Evolutionary conservation across 2,329 filamentous ascomycete genomes (phyloP), one percentile per base, ranked within the genome.

Genomic region (Fusarium keratoplasticum): DNA sequence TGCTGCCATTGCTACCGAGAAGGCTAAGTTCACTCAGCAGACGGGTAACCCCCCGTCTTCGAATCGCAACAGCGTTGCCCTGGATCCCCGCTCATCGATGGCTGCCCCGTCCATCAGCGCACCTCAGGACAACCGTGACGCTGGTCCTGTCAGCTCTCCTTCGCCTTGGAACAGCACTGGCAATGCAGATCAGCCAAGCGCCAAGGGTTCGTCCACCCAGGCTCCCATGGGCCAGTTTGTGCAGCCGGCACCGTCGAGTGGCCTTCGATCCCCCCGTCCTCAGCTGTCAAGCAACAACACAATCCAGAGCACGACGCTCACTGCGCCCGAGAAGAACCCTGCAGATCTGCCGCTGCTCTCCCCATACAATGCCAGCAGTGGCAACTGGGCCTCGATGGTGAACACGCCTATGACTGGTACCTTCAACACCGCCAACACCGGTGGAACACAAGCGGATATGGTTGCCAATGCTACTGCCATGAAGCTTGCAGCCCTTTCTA

Each of bases 351-450:
- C 95, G 4, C 84, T 98, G 72, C 87, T 99, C 67, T 98, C 96
- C 20, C 96, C 96, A 0, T 96, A 92, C 72, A 91, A 90, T 71
- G 88, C 92, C 38, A 89, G 92, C 61, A 95, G 95, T 81, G 95
- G 94, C 66, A 98, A 96, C 86, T 99, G 96, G 96, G 96, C 96
- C 27, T 98, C 96, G 10, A 97, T 98, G 94, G 92, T 97, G 73
- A 98, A 98, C 85, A 99, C 96, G 3, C 96, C 96, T 3, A 97
- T 98, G 93, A 94, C 96, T 6, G 86, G 94, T 44, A 96, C 92
- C 75, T 99, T 98, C 83, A 92, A 89, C 73, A 84, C 87, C 18
- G 77, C 75, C 63, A 82, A 89, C 75, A 84, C 84, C 42, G 85
- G 86, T 44, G 87, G 86, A 55, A 92, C 89, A 65, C 95, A 98